phyloP scores from a whole-genome alignment of 345 rosid genomes.

The Brassica nigra region DNA sequence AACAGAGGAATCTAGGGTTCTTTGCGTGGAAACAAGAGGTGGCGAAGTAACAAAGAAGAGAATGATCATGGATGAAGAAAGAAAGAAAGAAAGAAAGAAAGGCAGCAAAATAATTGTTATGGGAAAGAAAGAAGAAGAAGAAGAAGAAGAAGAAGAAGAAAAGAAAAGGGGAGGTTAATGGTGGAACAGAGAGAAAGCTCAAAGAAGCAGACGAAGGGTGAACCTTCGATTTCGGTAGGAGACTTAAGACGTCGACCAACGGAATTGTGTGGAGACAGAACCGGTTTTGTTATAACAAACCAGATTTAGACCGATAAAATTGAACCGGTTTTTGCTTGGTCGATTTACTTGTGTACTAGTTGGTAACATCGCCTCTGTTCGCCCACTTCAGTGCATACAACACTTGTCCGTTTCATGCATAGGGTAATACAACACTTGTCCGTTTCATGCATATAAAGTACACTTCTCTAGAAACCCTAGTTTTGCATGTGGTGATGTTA shows the following conservation, averaged over 20 bases:
- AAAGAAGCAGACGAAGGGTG: constrained; percentile 38
- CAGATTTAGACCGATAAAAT: not conserved
- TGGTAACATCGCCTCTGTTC: constrained; percentile 23
- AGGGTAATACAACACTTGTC: no score
- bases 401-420: not conserved
- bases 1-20: not conserved
- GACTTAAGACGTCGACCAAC: constrained; percentile 38
- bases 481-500: constrained; percentile 31
- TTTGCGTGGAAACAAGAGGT: constrained; percentile 28
- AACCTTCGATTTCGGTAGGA: constrained; percentile 34
- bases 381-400: constrained; percentile 7
- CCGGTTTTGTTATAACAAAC: constrained; percentile 1
- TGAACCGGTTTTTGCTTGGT: not conserved
- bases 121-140: constrained; percentile 26
- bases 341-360: not conserved
- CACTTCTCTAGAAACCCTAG: not conserved
- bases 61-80: constrained; percentile 27
- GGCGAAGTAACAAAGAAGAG: constrained; percentile 41
- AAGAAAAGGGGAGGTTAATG: constrained; percentile 31
- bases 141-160: not conserved
- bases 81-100: constrained; percentile 5
- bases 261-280: constrained; percentile 38
- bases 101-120: not conserved
- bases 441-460: constrained; percentile 11
- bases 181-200: constrained; percentile 43